Evolutionary conservation across 805 yeast species (phyloP).

Genomic region (Candida xyloterini): DNA sequence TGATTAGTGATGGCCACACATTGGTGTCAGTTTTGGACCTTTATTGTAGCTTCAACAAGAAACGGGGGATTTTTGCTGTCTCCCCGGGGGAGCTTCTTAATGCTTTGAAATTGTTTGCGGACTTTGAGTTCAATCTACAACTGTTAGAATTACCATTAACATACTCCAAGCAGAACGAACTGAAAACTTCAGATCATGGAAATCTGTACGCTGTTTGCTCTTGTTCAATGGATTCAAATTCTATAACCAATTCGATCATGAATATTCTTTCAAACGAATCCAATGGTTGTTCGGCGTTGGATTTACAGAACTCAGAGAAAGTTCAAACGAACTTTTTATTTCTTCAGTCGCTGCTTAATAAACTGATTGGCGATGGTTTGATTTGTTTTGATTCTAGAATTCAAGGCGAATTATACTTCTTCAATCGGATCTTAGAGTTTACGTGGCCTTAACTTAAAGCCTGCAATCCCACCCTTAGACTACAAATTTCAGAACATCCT

Average conservation of each 20-base stretch:
- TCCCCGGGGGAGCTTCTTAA: conserved; percentile 65
- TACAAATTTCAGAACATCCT: not conserved
- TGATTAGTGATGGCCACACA: conserved; percentile 53
- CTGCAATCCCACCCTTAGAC: too few relatives aligned
- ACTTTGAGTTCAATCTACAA: conserved; percentile 34
- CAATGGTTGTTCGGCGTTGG: conserved; percentile 29
- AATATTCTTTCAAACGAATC: conserved; percentile 13
- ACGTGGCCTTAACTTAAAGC: not conserved
- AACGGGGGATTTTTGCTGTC: conserved; percentile 63
- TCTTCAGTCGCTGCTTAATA: conserved; percentile 3
- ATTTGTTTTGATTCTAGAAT: conserved; percentile 2
- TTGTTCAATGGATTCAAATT: conserved; percentile 19
- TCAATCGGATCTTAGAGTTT: not conserved
- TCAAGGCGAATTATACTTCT: conserved; percentile 3
- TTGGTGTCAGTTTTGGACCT: conserved; percentile 60
- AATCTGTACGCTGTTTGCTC: conserved; percentile 27
- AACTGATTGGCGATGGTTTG: not conserved
- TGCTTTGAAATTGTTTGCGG: conserved; percentile 57
- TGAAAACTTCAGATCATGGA: conserved; percentile 1
- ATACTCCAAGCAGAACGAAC: conserved; percentile 29
- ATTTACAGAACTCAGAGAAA: conserved; percentile 21
- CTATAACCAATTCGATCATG: conserved; percentile 25
- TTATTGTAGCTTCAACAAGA: conserved; percentile 60
- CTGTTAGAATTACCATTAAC: conserved; percentile 49
- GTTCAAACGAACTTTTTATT: conserved; percentile 1